Evolutionary conservation across 2,329 filamentous ascomycete genomes (phyloP).

Genomic region (Arachnomyces sp.): DNA sequence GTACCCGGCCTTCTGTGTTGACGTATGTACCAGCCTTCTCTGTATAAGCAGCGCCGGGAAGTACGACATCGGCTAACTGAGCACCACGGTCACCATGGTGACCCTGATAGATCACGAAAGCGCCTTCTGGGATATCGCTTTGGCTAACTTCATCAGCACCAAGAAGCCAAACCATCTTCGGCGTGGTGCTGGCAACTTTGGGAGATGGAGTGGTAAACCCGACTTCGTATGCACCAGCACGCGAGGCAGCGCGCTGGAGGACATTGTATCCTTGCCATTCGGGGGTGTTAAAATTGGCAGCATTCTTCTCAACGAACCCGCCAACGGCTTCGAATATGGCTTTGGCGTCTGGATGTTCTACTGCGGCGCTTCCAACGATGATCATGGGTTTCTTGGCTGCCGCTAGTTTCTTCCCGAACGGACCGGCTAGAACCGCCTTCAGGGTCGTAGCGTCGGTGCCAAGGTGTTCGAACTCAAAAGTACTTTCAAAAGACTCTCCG

Average conservation of each 20-base stretch:
- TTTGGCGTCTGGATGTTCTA: conserved; percentile 85
- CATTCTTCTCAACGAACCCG: conserved; percentile 86
- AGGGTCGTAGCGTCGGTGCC: conserved; percentile 71
- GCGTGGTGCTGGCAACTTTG: conserved; percentile 71
- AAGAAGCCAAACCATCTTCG: conserved; percentile 95
- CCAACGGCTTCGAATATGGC: conserved; percentile 89
- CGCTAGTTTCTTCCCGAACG: conserved; percentile 88
- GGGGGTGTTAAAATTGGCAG: conserved; percentile 73
- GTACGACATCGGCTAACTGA: conserved; percentile 84
- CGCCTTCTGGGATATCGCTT: conserved; percentile 84
- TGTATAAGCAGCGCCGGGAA: conserved; percentile 91
- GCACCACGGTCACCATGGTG: conserved; percentile 94
- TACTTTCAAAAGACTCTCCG: conserved; percentile 85
- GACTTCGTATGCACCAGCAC: conserved; percentile 88
- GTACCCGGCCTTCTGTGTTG: conserved; percentile 94
- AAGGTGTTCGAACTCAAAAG: conserved; percentile 90
- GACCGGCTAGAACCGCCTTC: conserved; percentile 75
- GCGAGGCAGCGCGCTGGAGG: conserved; percentile 85
- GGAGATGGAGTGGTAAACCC: conserved; percentile 84
- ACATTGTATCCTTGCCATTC: conserved; percentile 99
- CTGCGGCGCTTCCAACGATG: conserved; percentile 83
- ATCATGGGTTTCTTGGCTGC: conserved; percentile 92
- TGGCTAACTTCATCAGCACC: conserved; percentile 86
- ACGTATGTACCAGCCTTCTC: conserved; percentile 95
- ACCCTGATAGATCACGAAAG: conserved; percentile 95